Evolutionary conservation across 345 rosid genomes (phyloP).

Genomic region (Cochlearia excelsa): DNA sequence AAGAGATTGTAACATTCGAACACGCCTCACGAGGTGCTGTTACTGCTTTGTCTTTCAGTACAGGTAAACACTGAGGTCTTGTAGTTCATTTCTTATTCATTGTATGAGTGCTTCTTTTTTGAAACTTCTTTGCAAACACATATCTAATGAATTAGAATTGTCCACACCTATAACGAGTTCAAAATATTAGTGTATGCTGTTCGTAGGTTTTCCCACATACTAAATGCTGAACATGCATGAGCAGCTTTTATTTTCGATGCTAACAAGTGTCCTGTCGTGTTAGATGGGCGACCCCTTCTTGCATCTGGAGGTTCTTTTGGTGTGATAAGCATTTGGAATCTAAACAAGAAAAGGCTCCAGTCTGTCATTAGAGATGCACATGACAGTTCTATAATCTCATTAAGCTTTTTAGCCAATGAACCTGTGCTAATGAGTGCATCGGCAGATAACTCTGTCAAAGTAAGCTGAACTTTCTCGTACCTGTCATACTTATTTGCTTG

Average conservation of each 20-base stretch:
- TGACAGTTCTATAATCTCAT: conserved; percentile 70
- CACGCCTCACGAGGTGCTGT: conserved; percentile 82
- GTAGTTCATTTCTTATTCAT: not conserved
- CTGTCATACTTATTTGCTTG: not conserved
- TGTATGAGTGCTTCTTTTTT: not conserved
- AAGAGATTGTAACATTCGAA: conserved; percentile 69
- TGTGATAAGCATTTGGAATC: conserved; percentile 97
- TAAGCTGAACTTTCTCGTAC: conserved; percentile 34
- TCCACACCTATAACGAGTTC: not conserved
- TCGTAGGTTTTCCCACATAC: not conserved
- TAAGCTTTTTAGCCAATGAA: conserved; percentile 90
- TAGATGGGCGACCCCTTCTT: conserved; percentile 94
- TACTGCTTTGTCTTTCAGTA: conserved; percentile 76
- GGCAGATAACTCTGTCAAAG: conserved; percentile 92
- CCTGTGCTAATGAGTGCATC: conserved; percentile 96
- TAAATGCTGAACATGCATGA: not conserved
- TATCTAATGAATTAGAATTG: not conserved
- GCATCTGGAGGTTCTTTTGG: conserved; percentile 96
- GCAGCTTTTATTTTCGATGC: conserved; percentile 2
- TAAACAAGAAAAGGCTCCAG: conserved; percentile 83
- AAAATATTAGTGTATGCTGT: conserved; percentile 1
- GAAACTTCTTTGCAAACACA: not conserved
- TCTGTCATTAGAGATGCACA: conserved; percentile 91
- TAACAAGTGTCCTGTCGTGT: conserved; percentile 23
- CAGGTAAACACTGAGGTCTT: conserved; percentile 46